Evolutionary conservation across 1,284 basidiomycete genomes (phyloP).

Genomic region (Moesziomyces antarcticus): DNA sequence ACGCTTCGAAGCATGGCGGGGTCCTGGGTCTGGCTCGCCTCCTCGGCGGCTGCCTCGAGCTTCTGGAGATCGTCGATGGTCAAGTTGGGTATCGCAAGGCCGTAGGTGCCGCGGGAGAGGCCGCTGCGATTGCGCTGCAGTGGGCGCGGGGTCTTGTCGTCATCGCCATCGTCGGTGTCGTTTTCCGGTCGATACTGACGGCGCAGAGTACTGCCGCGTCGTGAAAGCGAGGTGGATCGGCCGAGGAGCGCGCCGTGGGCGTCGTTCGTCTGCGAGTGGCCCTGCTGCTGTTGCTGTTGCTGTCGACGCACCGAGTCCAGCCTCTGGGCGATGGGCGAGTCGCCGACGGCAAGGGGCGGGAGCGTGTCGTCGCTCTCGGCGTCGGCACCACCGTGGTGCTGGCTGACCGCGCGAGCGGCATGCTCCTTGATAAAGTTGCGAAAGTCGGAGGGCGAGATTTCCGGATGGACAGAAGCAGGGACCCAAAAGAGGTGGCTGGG

Average conservation of each 20-base stretch:
- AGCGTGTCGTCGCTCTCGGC: constrained; percentile 14
- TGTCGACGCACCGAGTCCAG: constrained; percentile 45
- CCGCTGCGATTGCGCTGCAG: constrained; percentile 44
- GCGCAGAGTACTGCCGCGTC: constrained; percentile 62
- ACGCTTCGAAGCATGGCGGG: constrained; percentile 83
- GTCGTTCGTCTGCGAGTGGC: constrained; percentile 17
- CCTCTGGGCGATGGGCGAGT: constrained; percentile 45
- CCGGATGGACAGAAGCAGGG: constrained; percentile 92
- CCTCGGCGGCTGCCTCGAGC: constrained; percentile 89
- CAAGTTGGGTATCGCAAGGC: constrained; percentile 72
- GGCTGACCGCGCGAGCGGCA: constrained; percentile 71
- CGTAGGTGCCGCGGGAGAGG: constrained; percentile 24
- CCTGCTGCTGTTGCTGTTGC: constrained; percentile 36
- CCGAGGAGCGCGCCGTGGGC: constrained; percentile 35
- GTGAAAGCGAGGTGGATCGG: constrained; percentile 56
- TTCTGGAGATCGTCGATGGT: constrained; percentile 92
- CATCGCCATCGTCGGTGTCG: constrained; percentile 65
- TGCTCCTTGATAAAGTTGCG: constrained; percentile 94
- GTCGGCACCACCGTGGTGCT: constrained; percentile 24
- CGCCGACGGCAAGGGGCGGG: constrained; percentile 19
- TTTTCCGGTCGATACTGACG: constrained; percentile 76
- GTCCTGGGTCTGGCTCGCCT: constrained; percentile 78
- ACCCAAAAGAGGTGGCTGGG: constrained; percentile 88
- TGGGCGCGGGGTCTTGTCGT: constrained; percentile 71
- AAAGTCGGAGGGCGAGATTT: constrained; percentile 96